phyloP scores from a whole-genome alignment of 148 eudicot species.

The Silene conica region DNA sequence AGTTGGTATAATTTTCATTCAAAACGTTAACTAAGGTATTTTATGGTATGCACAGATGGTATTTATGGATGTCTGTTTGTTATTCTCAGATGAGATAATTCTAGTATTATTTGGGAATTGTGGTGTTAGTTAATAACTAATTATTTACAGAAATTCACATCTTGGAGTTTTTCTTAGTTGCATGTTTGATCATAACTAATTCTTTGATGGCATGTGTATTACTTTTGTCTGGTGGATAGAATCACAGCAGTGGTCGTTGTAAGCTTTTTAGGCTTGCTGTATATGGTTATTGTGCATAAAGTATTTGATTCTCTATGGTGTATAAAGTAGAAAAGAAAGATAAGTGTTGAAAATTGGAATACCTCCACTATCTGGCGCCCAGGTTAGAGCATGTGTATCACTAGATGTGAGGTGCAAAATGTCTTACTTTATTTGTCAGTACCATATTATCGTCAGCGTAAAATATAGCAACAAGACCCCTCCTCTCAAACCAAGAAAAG shows the following conservation, averaged over 20 bases:
- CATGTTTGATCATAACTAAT: background rate
- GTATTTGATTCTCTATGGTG: background rate
- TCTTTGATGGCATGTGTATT: background rate
- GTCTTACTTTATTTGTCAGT: background rate
- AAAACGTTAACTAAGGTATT: background rate
- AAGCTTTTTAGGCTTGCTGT: constrained; percentile 4
- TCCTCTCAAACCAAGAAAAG: background rate
- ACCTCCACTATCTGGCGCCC: background rate
- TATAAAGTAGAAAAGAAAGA: constrained; percentile 9
- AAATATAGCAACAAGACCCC: background rate
- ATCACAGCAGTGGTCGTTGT: background rate
- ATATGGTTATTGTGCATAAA: background rate
- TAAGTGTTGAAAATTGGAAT: constrained; percentile 3
- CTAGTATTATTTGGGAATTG: background rate
- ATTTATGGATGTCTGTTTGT: background rate
- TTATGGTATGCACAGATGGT: background rate
- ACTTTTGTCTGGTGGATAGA: background rate
- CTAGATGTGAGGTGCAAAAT: constrained; percentile 7
- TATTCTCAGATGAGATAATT: background rate
- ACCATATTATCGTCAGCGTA: background rate
- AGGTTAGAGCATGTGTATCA: background rate
- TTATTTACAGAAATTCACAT: background rate
- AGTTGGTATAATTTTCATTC: background rate
- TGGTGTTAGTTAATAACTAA: background rate
- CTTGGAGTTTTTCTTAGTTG: background rate